Base-by-base conservation (phyloP, 352 stramenopile species). In the Phytophthora kernoviae region DNA sequence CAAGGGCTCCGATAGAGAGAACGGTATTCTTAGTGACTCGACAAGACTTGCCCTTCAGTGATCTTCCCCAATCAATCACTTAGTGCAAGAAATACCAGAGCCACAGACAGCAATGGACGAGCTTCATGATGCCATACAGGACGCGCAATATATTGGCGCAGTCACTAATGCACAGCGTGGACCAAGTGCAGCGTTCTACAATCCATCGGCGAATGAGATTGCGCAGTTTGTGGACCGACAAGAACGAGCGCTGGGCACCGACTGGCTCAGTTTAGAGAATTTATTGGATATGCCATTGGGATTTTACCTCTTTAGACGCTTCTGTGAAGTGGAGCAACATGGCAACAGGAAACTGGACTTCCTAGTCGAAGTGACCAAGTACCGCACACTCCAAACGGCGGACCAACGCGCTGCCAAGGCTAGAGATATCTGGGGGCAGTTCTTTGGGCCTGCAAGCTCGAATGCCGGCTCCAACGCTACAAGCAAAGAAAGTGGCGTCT, bases 111-210 rank as follows among this genome's bases (percentile, higher is more conserved):
- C 6, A 30, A 96, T 96, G 88, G 84, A 96, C 56, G 87, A 93
- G 62, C 76, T 96, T 22, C 86, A 96, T 50, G 88, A 97, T 73
- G 87, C 87, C 40, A 92, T 97, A 44, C 86, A 96, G 58, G 88
- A 97, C 54, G 87, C 87, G 48, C 81, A 94, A 63, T 97, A 96
- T 60, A 93, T 96, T 45, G 83, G 86, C 48, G 88, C 87, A 0
- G 85, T 96, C 54, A 87, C 68, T 14, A 92, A 95, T 44, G 65
- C 77, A 30, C 76, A 89, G 34, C 83, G 83, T 10, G 79, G 84
- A 0, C 85, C 85, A 0, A 90, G 66, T 32, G 77, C 82, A 1
- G 77, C 83, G 2, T 94, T 88, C 58, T 91, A 91, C 70, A 84
- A 73, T n/a, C 79, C 83, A 32, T 79, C 80, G 11, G 62, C 73